Evolutionary conservation across 2,329 filamentous ascomycete genomes (phyloP).

Genomic region (Nannizzia gypsea): DNA sequence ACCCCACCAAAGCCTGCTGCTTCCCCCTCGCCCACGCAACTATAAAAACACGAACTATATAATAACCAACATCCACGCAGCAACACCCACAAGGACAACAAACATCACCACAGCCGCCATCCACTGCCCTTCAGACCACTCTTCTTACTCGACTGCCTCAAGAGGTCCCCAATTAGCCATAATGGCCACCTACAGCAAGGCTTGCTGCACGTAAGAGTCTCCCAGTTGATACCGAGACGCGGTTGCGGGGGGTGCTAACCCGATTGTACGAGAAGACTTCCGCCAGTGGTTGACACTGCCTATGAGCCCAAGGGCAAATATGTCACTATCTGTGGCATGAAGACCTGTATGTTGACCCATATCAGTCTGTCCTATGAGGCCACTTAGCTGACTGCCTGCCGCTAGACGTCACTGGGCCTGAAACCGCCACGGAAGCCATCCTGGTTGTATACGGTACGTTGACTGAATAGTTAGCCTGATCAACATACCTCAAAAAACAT

Average conservation of each 20-base stretch:
- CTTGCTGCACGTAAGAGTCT: conserved; percentile 34
- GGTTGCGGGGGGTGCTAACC: neutral
- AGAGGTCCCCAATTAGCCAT: neutral
- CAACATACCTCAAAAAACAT: too few species aligned
- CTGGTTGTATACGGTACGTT: conserved; percentile 41
- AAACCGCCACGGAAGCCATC: conserved; percentile 45
- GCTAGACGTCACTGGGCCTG: conserved; percentile 45
- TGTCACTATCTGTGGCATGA: conserved; percentile 48
- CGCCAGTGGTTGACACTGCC: conserved; percentile 30
- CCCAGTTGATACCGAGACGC: neutral
- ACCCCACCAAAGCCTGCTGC: neutral
- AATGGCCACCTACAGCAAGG: conserved; percentile 35
- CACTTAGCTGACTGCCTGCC: neutral
- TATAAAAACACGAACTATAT: neutral
- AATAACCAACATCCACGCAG: too few species aligned
- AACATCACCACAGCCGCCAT: neutral
- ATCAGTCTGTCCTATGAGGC: neutral
- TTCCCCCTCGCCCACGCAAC: neutral
- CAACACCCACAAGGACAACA: neutral
- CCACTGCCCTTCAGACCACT: neutral
- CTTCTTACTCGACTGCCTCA: neutral
- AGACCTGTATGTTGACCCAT: conserved; percentile 40
- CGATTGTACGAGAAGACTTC: conserved; percentile 23
- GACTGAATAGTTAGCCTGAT: neutral
- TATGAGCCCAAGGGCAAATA: conserved; percentile 50